phyloP scores from a whole-genome alignment of 306 rosid genomes.

The Dryas drummondii region DNA sequence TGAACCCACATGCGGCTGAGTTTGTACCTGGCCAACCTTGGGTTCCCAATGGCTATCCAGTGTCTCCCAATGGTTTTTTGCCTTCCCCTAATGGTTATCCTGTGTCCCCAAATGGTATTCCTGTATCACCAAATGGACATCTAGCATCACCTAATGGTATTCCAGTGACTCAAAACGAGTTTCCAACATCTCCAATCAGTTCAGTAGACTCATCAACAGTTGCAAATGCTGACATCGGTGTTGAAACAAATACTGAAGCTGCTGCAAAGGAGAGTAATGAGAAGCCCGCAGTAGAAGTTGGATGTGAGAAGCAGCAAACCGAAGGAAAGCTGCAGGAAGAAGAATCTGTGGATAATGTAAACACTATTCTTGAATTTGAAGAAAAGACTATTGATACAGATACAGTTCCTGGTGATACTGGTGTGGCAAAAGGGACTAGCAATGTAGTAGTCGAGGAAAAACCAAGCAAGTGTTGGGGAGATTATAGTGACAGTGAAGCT shows the following conservation, averaged over 20 bases:
- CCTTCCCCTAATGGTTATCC: conserved; percentile 46
- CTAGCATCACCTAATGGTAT: conserved; percentile 44
- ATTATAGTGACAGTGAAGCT: conserved; percentile 81
- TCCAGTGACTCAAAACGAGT: conserved; percentile 51
- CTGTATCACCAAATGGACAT: conserved; percentile 36
- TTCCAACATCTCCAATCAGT: conserved; percentile 51
- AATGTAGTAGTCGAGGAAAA: conserved; percentile 42
- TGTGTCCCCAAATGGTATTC: conserved; percentile 41
- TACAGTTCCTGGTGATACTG: conserved; percentile 29
- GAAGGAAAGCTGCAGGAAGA: conserved; percentile 47
- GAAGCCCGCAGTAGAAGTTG: conserved; percentile 31
- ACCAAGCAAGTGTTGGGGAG: conserved; percentile 84
- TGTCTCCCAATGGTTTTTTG: conserved; percentile 61
- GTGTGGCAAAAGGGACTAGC: conserved; percentile 35
- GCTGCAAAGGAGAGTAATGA: conserved; percentile 39
- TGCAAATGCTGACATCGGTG: conserved; percentile 35
- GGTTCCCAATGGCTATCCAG: conserved; percentile 74
- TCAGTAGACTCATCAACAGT: conserved; percentile 47
- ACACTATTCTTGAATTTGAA: conserved; percentile 34
- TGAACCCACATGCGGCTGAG: conserved; percentile 97
- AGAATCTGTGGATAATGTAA: conserved; percentile 35
- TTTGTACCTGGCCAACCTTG: conserved; percentile 86
- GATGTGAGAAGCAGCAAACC: conserved; percentile 39
- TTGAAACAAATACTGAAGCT: conserved; percentile 35
- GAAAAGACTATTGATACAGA: conserved; percentile 43